Evolutionary conservation across 2,329 filamentous ascomycete species (phyloP), one percentile per base, ranked within the genome.

Genomic region (Exophiala calicioides): DNA sequence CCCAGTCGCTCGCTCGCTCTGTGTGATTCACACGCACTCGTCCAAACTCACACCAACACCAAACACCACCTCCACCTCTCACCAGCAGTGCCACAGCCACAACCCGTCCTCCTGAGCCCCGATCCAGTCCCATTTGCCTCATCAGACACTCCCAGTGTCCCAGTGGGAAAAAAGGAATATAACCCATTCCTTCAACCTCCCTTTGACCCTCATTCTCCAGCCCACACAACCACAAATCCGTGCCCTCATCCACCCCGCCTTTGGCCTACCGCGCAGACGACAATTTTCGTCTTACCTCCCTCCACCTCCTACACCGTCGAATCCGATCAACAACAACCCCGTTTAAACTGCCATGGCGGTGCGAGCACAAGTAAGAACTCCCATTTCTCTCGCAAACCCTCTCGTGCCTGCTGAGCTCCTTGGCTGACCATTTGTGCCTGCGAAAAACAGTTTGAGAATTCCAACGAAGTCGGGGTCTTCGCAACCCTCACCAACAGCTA

Each of bases 401-500:
- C 15, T 8, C 13, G 6, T 30, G 12, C 15, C 8, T 21, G n/a
- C n/a, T n/a, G n/a, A n/a, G n/a, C n/a, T n/a, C n/a, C n/a, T n/a
- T 31, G 5, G n/a, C 24, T 27, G 16, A 6, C 15, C 10, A 23
- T 23, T 10, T 30, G 8, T 16, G 3, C 9, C 8, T 23, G 15
- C n/a, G n/a, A n/a, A n/a, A n/a, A n/a, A n/a, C 31, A 55, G 45
- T 75, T 75, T 50, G 72, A 75, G 62, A 74, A 74, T 61, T 74
- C 70, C 33, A 74, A 75, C 59, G 72, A 75, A 75, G 88, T 98
- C 67, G 93, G 93, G 68, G 93, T 97, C 66, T 98, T 98, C 72
- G 75, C 90, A 52, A 95, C 89, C 53, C 86, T 98, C 67, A 98
- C 93, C 60, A 98, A 98, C 74, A 91, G 89, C 51, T 98, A 95